Evolutionary conservation across 2,329 filamentous ascomycete species (phyloP).

Genomic region (Diaporthe helianthi): DNA sequence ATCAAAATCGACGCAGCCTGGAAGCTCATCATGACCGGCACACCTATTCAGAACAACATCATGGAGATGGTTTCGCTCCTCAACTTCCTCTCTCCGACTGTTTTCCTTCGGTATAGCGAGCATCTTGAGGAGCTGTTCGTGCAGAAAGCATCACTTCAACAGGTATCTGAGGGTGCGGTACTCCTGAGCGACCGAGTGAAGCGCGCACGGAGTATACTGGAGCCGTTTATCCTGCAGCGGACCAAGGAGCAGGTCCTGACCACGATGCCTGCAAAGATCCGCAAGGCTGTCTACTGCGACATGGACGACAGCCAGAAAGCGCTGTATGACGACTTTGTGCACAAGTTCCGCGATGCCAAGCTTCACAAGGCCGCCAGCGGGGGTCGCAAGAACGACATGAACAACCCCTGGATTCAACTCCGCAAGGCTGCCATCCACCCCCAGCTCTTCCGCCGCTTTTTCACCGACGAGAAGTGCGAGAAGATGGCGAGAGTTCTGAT

Average conservation of each 20-base stretch:
- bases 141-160: conserved; percentile 85
- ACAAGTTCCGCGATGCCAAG: conserved; percentile 68
- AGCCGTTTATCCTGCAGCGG: conserved; percentile 91
- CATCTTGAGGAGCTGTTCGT: conserved; percentile 89
- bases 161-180: conserved; percentile 80
- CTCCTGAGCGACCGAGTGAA: conserved; percentile 87
- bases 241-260: conserved; percentile 92
- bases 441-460: conserved; percentile 83
- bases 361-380: conserved; percentile 67
- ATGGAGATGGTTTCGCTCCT: conserved; percentile 90
- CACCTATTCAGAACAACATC: conserved; percentile 92
- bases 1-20: conserved; percentile 81
- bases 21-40: conserved; percentile 86
- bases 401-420: conserved; percentile 86
- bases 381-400: conserved; percentile 60
- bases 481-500: conserved; percentile 82
- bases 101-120: conserved; percentile 80
- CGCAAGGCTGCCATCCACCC: conserved; percentile 93
- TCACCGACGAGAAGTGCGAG: conserved; percentile 74
- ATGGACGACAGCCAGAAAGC: conserved; percentile 75
- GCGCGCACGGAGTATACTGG: conserved; percentile 88
- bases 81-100: conserved; percentile 88
- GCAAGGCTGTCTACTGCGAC: conserved; percentile 80
- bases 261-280: conserved; percentile 81
- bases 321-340: conserved; percentile 73